A percentile compares a stretch with the other conserved stretches of the same genome.
These are phyloP conservation scores for Fusarium decemcellulare DNA, from an alignment of 2,329 filamentous ascomycete genomes.

Conservation along the genomic window DNA sequence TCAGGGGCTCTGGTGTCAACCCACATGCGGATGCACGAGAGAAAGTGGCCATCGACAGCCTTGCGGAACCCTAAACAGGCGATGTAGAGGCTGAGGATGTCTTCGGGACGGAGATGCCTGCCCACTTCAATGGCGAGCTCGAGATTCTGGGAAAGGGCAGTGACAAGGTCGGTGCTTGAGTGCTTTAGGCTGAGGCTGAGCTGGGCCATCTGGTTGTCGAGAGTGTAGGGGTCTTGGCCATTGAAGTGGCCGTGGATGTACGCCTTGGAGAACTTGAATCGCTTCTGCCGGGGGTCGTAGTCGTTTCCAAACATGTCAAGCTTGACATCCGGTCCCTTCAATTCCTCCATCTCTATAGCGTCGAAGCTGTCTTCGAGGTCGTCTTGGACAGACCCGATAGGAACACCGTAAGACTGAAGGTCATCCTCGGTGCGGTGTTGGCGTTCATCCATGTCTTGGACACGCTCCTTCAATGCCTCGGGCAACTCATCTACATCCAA, in stretches of 20 bases:
- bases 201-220: slow-evolving; percentile 25
- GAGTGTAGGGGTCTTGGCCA: slow-evolving; percentile 48
- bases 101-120: slow-evolving; percentile 65
- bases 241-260: slow-evolving; percentile 49
- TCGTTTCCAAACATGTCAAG: slow-evolving; percentile 18
- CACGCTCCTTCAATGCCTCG: slow-evolving; percentile 16
- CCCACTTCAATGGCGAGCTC: slow-evolving; percentile 70
- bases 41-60: slow-evolving; percentile 71
- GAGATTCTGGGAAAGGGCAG: slow-evolving; percentile 58
- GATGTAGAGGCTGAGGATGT: slow-evolving; percentile 75
- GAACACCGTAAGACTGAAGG: slow-evolving; percentile 22
- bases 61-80: slow-evolving; percentile 74
- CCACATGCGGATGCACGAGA: slow-evolving; percentile 70
- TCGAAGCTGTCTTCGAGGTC: slow-evolving; percentile 1
- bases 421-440: slow-evolving; percentile 25
- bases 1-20: slow-evolving; percentile 68
- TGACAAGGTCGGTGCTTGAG: slow-evolving; percentile 58
- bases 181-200: slow-evolving; percentile 41
- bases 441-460: slow-evolving; percentile 5
- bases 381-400: slow-evolving; percentile 7
- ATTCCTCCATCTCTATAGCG: slow-evolving; percentile 1
- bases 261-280: slow-evolving; percentile 48
- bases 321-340: slow-evolving; percentile 16
- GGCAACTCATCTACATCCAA: too few relatives aligned
- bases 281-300: slow-evolving; percentile 35